A percentile compares a stretch with the other conserved stretches of the same genome.
Evolutionary conservation across 257 asterid genomes (phyloP).

Genomic region (Apocynum venetum): DNA sequence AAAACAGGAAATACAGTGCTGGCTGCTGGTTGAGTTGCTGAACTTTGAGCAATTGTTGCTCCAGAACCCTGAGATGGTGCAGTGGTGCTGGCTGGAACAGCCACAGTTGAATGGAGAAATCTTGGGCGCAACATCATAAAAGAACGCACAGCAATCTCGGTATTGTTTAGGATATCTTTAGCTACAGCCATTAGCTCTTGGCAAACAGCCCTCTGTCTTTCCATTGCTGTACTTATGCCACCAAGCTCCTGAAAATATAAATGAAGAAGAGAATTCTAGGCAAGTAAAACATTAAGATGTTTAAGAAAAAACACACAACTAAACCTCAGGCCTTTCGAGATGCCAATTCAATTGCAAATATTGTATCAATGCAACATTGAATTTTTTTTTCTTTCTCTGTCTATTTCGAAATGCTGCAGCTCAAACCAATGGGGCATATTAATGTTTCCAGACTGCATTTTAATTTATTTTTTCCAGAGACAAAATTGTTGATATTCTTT

Average conservation of each 20-base stretch:
- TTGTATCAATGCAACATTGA: background rate
- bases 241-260: slow-evolving; percentile 69
- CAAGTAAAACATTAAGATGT: background rate
- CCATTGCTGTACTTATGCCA: slow-evolving; percentile 74
- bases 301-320: background rate
- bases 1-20: slow-evolving; percentile 54
- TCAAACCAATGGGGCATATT: background rate
- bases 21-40: slow-evolving; percentile 55
- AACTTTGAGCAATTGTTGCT: slow-evolving; percentile 46
- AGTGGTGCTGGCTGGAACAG: slow-evolving; percentile 40
- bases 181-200: slow-evolving; percentile 77
- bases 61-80: slow-evolving; percentile 65
- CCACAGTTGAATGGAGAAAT: slow-evolving; percentile 64
- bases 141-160: slow-evolving; percentile 92
- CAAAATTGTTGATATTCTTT: background rate
- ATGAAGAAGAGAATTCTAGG: background rate
- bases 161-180: slow-evolving; percentile 80
- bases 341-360: background rate
- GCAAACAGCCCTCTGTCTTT: slow-evolving; percentile 73
- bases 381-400: background rate
- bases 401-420: background rate
- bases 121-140: slow-evolving; percentile 86
- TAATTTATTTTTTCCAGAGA: background rate
- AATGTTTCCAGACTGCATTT: background rate
- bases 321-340: background rate